A percentile compares a stretch with the other conserved stretches of the same genome.
Conservation (phyloP, 306 rosid species). For the Malus orientalis region DNA sequence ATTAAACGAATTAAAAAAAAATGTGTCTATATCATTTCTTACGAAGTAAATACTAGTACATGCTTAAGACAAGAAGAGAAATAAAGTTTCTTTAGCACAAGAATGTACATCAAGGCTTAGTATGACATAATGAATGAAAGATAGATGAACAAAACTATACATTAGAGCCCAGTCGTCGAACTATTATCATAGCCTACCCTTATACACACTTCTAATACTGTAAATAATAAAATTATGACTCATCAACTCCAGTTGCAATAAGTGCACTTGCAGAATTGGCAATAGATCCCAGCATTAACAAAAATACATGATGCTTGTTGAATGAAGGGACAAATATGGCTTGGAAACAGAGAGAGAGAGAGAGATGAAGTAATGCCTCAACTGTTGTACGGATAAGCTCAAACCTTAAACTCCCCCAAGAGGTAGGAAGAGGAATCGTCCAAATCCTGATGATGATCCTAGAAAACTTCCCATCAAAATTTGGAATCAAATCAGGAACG, state of each 20-base stretch:
- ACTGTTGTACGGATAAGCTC: not conserved
- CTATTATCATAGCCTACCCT: too few relatives aligned
- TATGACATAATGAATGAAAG: too few relatives aligned
- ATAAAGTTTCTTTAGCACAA: too few relatives aligned
- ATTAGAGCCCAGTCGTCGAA: too few relatives aligned
- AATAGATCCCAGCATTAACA: not conserved
- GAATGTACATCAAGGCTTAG: too few relatives aligned
- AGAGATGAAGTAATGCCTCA: not conserved
- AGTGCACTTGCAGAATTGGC: not conserved
- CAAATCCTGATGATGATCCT: not conserved
- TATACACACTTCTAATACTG: too few relatives aligned
- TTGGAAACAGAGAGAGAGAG: not conserved
- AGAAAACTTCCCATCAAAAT: not conserved
- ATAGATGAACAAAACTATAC: too few relatives aligned
- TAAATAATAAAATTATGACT: not conserved
- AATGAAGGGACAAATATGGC: not conserved
- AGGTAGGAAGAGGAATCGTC: not conserved
- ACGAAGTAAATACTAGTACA: too few relatives aligned
- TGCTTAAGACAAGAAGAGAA: too few relatives aligned
- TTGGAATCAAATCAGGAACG: too few relatives aligned
- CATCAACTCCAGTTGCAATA: not conserved
- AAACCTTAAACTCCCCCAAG: not conserved
- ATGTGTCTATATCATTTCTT: too few relatives aligned
- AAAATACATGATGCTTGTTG: not conserved
- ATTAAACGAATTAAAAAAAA: too few relatives aligned